Conservation (phyloP, 108 stramenopile genomes). For the Asterionellopsis glacialis region DNA sequence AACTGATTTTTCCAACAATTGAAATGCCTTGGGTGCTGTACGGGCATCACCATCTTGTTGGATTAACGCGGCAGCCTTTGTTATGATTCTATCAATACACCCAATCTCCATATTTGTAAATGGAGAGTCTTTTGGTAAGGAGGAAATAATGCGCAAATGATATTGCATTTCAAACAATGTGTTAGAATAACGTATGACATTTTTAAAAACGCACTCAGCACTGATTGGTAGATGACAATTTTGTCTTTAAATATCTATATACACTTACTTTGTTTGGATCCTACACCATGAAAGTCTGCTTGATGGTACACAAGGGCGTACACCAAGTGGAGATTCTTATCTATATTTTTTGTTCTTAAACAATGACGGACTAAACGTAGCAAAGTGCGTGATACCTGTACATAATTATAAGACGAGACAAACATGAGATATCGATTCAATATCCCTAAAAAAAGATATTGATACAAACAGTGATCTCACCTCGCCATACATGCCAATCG, state of each 20-base stretch:
- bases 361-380: conserved; percentile 58
- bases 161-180: too few relatives aligned
- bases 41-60: conserved; percentile 40
- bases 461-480: conserved; percentile 12
- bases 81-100: conserved; percentile 30
- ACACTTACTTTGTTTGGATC: conserved; percentile 32
- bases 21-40: conserved; percentile 54
- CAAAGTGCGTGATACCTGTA: conserved; percentile 45
- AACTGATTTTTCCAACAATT: conserved; percentile 31
- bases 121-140: conserved; percentile 23
- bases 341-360: conserved; percentile 47
- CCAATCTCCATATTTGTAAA: conserved; percentile 22
- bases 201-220: too few relatives aligned
- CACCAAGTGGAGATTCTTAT: conserved; percentile 67
- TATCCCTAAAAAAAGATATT: too few relatives aligned
- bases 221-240: not conserved
- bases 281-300: conserved; percentile 44
- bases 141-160: too few relatives aligned
- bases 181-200: too few relatives aligned
- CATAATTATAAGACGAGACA: too few relatives aligned
- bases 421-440: too few relatives aligned
- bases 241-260: not conserved
- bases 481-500: conserved; percentile 69
- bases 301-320: conserved; percentile 74
- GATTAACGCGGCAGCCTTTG: conserved; percentile 35